Evolutionary conservation across 2,329 filamentous ascomycete species (phyloP).

Genomic region (Neofusicoccum parvum): DNA sequence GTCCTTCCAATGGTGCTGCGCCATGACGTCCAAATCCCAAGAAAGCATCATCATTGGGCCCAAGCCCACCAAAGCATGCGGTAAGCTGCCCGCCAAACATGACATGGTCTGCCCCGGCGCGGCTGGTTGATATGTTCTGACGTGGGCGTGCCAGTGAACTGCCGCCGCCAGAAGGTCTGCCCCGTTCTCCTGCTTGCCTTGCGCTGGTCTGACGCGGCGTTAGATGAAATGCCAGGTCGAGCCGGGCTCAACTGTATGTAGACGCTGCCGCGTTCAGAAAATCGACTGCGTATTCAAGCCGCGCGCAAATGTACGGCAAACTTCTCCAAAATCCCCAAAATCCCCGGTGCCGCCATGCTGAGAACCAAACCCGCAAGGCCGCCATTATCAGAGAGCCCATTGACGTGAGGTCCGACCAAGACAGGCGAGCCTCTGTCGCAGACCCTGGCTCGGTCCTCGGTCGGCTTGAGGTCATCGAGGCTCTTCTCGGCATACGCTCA

Average conservation of each 20-base stretch:
- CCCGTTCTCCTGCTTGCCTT: background rate
- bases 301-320: constrained; percentile 40
- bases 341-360: background rate
- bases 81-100: constrained; percentile 5
- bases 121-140: background rate
- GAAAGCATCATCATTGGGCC: constrained; percentile 21
- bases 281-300: constrained; percentile 46
- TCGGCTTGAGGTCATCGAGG: constrained; percentile 24
- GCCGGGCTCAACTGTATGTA: constrained; percentile 22
- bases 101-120: background rate
- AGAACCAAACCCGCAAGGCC: background rate
- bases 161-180: constrained; percentile 25
- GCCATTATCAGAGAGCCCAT: constrained; percentile 18
- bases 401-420: constrained; percentile 1
- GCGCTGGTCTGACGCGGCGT: background rate
- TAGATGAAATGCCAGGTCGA: constrained; percentile 27
- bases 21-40: constrained; percentile 13
- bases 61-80: constrained; percentile 25
- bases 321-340: background rate
- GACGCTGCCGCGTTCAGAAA: constrained; percentile 23
- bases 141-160: constrained; percentile 21
- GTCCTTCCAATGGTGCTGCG: constrained; percentile 6
- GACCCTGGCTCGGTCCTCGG: constrained; percentile 19
- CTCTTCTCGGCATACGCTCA: constrained; percentile 25
- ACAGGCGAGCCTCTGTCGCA: background rate